Evolutionary conservation across 495 filamentous ascomycete species (phyloP).

Genomic region (Friedmanniomyces endolithicus): DNA sequence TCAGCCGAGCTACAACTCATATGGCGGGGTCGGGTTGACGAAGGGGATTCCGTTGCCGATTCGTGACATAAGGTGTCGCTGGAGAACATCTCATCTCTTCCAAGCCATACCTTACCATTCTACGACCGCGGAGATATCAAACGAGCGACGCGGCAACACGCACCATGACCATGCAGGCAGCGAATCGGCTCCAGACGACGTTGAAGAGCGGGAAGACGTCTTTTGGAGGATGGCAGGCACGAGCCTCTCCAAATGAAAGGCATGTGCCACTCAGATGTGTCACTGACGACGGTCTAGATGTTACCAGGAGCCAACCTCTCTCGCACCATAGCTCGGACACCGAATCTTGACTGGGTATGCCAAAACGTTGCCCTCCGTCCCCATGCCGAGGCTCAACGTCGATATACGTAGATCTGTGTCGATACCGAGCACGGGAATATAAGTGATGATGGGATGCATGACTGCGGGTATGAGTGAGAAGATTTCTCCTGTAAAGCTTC

Average conservation of each 20-base stretch:
- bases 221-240: constrained; percentile 45
- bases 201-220: constrained; percentile 44
- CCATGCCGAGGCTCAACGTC: not conserved
- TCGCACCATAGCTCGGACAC: constrained; percentile 49
- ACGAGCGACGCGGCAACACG: no score
- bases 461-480: constrained; percentile 28
- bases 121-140: no score
- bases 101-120: no score
- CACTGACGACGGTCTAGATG: constrained; percentile 36
- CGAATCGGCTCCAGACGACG: constrained; percentile 50
- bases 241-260: not conserved
- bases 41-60: not conserved
- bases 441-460: constrained; percentile 66
- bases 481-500: not conserved
- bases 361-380: not conserved
- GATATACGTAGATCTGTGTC: constrained; percentile 42
- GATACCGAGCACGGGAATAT: constrained; percentile 74
- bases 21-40: not conserved
- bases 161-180: constrained; percentile 41
- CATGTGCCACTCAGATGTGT: not conserved
- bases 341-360: constrained; percentile 48
- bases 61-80: no score
- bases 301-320: constrained; percentile 60
- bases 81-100: no score
- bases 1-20: not conserved